Percentiles rank a stretch among this genome's conserved stretches.
Evolutionary conservation across 495 filamentous ascomycete genomes (phyloP).

Genomic region (Trichoderma parareesei): DNA sequence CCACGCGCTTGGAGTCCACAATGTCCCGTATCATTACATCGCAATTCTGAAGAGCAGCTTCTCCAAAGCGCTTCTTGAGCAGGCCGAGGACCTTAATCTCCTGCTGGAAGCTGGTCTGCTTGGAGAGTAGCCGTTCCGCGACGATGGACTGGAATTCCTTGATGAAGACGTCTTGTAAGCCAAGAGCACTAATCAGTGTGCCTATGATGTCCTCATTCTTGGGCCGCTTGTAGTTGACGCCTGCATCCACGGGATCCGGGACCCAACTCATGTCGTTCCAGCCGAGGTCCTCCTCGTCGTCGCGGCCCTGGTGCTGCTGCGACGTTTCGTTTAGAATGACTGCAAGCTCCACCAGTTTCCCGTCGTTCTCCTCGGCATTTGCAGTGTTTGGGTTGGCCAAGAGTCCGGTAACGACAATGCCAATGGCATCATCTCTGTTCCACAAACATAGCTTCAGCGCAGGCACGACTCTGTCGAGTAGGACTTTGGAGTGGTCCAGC

Average conservation of each 20-base stretch:
- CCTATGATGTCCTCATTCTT: conserved; percentile 88
- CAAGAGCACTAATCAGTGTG: conserved; percentile 77
- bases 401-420: conserved; percentile 77
- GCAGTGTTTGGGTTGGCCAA: conserved; percentile 57
- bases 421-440: conserved; percentile 87
- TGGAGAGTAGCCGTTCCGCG: conserved; percentile 68
- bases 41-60: conserved; percentile 74
- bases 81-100: conserved; percentile 73
- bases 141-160: conserved; percentile 85
- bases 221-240: conserved; percentile 81
- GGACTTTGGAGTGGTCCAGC: conserved; percentile 86
- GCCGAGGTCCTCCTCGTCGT: conserved; percentile 62
- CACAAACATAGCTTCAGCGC: conserved; percentile 81
- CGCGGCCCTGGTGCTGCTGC: conserved; percentile 31
- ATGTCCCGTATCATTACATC: conserved; percentile 97
- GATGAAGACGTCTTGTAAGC: conserved; percentile 81
- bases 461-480: conserved; percentile 76
- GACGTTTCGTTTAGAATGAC: conserved; percentile 59
- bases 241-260: conserved; percentile 87
- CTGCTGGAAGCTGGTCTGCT: conserved; percentile 62
- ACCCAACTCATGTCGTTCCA: conserved; percentile 89
- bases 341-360: conserved; percentile 63
- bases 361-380: conserved; percentile 31
- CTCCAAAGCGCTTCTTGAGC: conserved; percentile 82
- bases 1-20: conserved; percentile 70